phyloP scores from a whole-genome alignment of 805 yeast species.

The Schizosaccharomyces cryophilus region DNA sequence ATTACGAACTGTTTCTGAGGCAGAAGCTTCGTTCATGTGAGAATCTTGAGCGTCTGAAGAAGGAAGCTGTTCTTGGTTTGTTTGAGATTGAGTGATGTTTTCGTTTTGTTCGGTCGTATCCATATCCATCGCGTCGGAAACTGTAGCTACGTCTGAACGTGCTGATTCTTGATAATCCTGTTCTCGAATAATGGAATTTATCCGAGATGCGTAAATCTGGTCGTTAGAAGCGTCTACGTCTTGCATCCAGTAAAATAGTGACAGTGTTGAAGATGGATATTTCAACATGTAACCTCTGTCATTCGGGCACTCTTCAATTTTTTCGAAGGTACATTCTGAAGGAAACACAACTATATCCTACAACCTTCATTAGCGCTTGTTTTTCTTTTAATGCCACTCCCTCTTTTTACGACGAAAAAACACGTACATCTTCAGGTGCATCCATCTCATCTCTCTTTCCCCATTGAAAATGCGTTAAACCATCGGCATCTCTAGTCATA shows the following conservation, averaged over 20 bases:
- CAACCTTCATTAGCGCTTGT: background rate
- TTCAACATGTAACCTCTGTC: slow-evolving; percentile 59
- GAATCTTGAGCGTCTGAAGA: background rate
- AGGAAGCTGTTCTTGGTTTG: background rate
- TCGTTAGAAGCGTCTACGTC: slow-evolving; percentile 41
- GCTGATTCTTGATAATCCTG: slow-evolving; percentile 17
- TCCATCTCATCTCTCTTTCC: background rate
- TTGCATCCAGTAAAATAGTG: slow-evolving; percentile 45
- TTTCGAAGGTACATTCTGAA: slow-evolving; percentile 63
- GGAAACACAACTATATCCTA: slow-evolving; percentile 48
- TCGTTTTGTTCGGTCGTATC: background rate
- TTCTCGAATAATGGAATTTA: slow-evolving; percentile 23
- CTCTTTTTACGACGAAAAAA: background rate
- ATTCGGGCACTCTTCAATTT: slow-evolving; percentile 38
- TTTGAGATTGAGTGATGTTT: background rate
- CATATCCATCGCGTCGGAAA: background rate
- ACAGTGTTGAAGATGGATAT: slow-evolving; percentile 37
- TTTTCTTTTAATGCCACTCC: background rate
- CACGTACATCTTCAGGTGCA: background rate
- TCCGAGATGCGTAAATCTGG: slow-evolving; percentile 16
- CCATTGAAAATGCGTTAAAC: slow-evolving; percentile 1
- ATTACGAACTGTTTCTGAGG: background rate
- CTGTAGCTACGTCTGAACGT: background rate
- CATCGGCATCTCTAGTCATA: background rate
- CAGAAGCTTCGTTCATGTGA: background rate